These are phyloP conservation scores for Talaromyces proteolyticus DNA, from an alignment of 495 filamentous ascomycete species.

Conservation along the genomic window DNA sequence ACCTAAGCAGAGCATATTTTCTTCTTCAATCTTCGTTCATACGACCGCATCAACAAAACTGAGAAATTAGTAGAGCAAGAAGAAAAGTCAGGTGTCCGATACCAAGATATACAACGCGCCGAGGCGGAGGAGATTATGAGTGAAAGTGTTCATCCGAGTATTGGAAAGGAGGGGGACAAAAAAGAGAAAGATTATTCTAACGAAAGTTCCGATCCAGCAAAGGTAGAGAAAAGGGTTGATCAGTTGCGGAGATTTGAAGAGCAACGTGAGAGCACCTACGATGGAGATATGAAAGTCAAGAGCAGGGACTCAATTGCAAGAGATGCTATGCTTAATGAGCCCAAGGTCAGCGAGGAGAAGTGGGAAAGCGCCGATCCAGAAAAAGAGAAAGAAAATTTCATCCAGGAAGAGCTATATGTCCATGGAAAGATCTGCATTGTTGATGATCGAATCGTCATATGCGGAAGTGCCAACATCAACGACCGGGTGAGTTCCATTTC, in stretches of 20 bases:
- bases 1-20: slow-evolving; percentile 61
- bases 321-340: slow-evolving; percentile 69
- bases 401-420: slow-evolving; percentile 93
- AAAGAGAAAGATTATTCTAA: slow-evolving; percentile 31
- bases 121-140: slow-evolving; percentile 83
- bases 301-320: slow-evolving; percentile 70
- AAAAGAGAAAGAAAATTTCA: slow-evolving; percentile 75
- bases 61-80: slow-evolving; percentile 62
- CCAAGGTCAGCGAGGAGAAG: slow-evolving; percentile 57
- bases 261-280: slow-evolving; percentile 19
- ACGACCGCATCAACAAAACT: slow-evolving; percentile 84
- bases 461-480: slow-evolving; percentile 88
- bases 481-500: slow-evolving; percentile 53
- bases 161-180: slow-evolving; percentile 44
- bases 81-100: slow-evolving; percentile 71
- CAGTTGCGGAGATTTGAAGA: slow-evolving; percentile 62
- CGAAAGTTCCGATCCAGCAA: slow-evolving; percentile 20
- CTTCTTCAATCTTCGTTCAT: slow-evolving; percentile 84
- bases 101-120: slow-evolving; percentile 78
- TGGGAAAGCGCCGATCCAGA: slow-evolving; percentile 66
- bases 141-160: slow-evolving; percentile 57
- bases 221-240: slow-evolving; percentile 27
- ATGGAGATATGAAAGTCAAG: slow-evolving; percentile 29
- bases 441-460: slow-evolving; percentile 76
- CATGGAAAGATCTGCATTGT: slow-evolving; percentile 86